Evolutionary conservation across 306 rosid species (phyloP).

Genomic region (Medicago ruthenica): DNA sequence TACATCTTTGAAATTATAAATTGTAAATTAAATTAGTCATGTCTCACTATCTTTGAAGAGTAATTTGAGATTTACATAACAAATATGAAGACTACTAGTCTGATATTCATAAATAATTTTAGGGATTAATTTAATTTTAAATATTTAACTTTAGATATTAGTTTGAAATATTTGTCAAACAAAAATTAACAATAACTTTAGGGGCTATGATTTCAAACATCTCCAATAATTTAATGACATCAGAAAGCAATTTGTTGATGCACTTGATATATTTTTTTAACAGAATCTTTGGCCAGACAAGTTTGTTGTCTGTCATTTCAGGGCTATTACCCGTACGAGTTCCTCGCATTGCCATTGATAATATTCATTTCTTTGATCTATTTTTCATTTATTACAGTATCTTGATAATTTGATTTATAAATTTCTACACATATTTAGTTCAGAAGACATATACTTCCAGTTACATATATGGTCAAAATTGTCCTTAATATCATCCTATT

Average conservation of each 20-base stretch:
- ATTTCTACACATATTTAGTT: not conserved
- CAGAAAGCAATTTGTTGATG: not conserved
- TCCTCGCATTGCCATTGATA: too few relatives aligned
- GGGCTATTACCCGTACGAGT: too few relatives aligned
- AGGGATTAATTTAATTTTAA: not conserved
- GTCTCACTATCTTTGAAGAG: not conserved
- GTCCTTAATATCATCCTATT: not conserved
- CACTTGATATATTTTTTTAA: not conserved
- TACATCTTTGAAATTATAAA: not conserved
- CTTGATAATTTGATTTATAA: not conserved
- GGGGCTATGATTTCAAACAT: not conserved
- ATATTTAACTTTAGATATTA: not conserved
- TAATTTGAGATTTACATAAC: not conserved
- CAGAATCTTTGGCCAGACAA: not conserved
- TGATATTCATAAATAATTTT: not conserved
- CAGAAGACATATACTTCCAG: slow-evolving; percentile 1
- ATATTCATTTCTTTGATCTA: not conserved
- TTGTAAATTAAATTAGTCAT: not conserved
- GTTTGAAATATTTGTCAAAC: not conserved
- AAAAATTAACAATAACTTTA: not conserved
- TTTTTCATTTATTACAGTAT: not conserved
- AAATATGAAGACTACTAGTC: not conserved
- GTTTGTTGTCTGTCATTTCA: too few relatives aligned
- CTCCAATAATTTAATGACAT: not conserved
- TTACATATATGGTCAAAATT: not conserved